Conservation (phyloP, 2,329 filamentous ascomycete species). For the Aspergillus ruber region DNA sequence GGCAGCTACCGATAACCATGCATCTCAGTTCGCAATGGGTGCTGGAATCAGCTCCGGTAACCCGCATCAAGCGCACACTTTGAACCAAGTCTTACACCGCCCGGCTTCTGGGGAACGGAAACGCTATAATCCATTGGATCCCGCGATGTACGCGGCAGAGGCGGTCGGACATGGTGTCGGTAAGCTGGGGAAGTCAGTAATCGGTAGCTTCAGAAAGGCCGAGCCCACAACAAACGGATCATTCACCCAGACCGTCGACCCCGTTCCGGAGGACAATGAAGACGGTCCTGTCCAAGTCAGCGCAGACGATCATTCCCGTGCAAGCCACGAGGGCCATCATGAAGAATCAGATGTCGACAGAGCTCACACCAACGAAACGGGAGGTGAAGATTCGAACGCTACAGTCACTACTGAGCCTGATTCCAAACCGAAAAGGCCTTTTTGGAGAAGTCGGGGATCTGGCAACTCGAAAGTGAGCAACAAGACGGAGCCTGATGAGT, state of each 20-base stretch:
- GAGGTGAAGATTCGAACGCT: background rate
- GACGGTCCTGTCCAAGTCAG: background rate
- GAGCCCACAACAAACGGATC: conserved; percentile 32
- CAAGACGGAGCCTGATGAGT: conserved; percentile 25
- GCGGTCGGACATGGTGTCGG: conserved; percentile 45
- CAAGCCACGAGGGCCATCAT: background rate
- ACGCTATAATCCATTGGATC: conserved; percentile 32
- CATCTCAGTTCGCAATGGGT: conserved; percentile 39
- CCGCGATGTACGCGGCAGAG: conserved; percentile 47
- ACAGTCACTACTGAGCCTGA: conserved; percentile 1
- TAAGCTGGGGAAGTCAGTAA: conserved; percentile 40
- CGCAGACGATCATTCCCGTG: background rate
- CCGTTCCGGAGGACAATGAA: conserved; percentile 14
- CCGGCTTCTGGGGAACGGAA: conserved; percentile 13
- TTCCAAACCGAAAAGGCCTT: conserved; percentile 20
- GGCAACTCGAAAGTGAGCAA: conserved; percentile 21
- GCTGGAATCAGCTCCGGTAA: conserved; percentile 51
- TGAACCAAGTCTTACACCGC: conserved; percentile 40
- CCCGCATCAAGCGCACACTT: conserved; percentile 50
- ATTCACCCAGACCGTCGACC: conserved; percentile 29
- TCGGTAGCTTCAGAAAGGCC: conserved; percentile 38
- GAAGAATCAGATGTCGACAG: conserved; percentile 2
- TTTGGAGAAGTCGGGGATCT: conserved; percentile 28
- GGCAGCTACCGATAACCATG: conserved; percentile 46
- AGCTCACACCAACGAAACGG: conserved; percentile 6